Evolutionary conservation across 1,139 yeast species (phyloP).

Genomic region (Zygotorulaspora mrakii): DNA sequence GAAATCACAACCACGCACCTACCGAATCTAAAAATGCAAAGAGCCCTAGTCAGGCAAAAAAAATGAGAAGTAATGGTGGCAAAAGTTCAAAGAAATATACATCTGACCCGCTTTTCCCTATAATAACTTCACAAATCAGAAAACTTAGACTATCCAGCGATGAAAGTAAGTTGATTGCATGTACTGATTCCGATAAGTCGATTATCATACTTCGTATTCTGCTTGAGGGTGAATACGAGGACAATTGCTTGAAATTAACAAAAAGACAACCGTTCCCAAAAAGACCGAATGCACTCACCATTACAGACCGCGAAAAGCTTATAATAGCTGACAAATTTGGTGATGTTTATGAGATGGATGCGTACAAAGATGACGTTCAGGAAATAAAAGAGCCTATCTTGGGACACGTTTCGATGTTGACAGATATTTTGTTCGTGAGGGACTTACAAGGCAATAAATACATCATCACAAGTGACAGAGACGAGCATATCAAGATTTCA

Average conservation of each 20-base stretch:
- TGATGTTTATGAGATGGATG: constrained; percentile 66
- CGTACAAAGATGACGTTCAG: constrained; percentile 33
- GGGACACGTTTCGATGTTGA: constrained; percentile 96
- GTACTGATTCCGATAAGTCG: constrained; percentile 82
- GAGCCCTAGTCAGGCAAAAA: constrained; percentile 31
- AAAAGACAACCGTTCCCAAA: constrained; percentile 82
- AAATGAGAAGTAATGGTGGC: constrained; percentile 38
- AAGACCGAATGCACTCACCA: constrained; percentile 80
- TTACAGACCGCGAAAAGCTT: constrained; percentile 50
- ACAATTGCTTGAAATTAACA: constrained; percentile 45
- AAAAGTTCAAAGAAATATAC: constrained; percentile 10
- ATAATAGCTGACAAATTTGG: constrained; percentile 96
- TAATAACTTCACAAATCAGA: constrained; percentile 43
- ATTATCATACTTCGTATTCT: constrained; percentile 57
- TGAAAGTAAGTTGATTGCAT: constrained; percentile 56
- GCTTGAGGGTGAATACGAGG: constrained; percentile 12
- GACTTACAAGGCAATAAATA: constrained; percentile 44
- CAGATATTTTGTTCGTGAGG: constrained; percentile 55
- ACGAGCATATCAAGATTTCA: constrained; percentile 91
- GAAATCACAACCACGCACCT: constrained; percentile 35
- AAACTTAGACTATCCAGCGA: constrained; percentile 51
- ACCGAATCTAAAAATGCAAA: constrained; percentile 33
- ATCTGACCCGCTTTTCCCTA: constrained; percentile 3
- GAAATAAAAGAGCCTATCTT: constrained; percentile 51
- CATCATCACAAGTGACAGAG: constrained; percentile 84